Percentiles rank a stretch among this genome's conserved stretches.
Evolutionary conservation across 2,329 filamentous ascomycete genomes (phyloP).

Genomic region (Fonsecaea multimorphosa): DNA sequence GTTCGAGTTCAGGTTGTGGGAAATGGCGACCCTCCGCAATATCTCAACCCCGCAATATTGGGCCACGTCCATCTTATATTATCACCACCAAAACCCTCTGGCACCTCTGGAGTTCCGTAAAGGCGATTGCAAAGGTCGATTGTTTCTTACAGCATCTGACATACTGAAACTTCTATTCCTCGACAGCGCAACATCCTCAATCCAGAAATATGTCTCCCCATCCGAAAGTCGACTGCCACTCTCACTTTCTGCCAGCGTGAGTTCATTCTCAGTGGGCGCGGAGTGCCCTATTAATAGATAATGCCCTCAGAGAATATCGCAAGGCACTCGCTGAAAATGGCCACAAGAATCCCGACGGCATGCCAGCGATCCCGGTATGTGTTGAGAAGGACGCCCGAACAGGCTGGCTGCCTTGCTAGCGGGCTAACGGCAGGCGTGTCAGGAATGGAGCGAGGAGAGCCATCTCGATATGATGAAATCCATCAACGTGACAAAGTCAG

Average conservation of each 20-base stretch:
- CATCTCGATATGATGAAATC: constrained; percentile 60
- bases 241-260: constrained; percentile 36
- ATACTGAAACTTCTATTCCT: background rate
- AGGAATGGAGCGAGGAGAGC: constrained; percentile 53
- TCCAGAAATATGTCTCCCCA: constrained; percentile 31
- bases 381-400: background rate
- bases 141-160: background rate
- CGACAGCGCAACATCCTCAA: background rate
- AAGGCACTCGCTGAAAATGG: constrained; percentile 37
- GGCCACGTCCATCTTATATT: background rate
- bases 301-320: constrained; percentile 31
- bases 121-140: background rate
- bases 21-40: background rate
- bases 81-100: constrained; percentile 1
- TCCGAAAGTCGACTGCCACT: constrained; percentile 38
- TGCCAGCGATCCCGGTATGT: constrained; percentile 36
- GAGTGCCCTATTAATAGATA: background rate
- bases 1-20: too few relatives aligned
- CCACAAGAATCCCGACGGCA: constrained; percentile 37
- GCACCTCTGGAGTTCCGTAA: background rate
- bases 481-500: constrained; percentile 58
- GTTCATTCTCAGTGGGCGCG: constrained; percentile 5
- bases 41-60: constrained; percentile 11
- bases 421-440: constrained; percentile 20
- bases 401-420: background rate